Conservation (phyloP, 2,329 filamentous ascomycete species). For the Fusarium kyushuense region DNA sequence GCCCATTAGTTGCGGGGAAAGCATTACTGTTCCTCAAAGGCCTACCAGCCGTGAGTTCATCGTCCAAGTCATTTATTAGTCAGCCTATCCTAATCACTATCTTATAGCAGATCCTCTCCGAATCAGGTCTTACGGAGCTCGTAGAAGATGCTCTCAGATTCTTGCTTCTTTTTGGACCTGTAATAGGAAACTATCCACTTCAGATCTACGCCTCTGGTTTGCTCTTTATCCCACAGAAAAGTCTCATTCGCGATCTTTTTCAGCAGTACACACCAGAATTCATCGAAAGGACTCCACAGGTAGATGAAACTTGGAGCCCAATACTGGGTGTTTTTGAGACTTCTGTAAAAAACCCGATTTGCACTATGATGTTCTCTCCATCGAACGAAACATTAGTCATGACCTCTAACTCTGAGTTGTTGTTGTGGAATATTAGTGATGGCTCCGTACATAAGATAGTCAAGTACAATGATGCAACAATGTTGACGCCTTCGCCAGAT, state of each 20-base stretch:
- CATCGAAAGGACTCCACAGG: rapidly evolving
- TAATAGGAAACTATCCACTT: background rate
- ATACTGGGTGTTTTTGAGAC: background rate
- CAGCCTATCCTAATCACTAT: background rate
- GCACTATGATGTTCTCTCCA: background rate
- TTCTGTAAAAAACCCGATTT: rapidly evolving
- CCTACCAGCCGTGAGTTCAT: background rate
- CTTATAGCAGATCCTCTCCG: too few species aligned
- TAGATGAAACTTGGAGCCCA: background rate
- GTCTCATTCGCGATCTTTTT: background rate
- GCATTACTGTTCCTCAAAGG: rapidly evolving
- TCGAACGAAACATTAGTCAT: background rate
- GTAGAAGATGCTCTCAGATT: background rate
- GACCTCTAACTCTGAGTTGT: background rate
- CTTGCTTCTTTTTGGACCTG: background rate
- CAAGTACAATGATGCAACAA: background rate
- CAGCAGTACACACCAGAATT: rapidly evolving
- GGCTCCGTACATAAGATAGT: background rate
- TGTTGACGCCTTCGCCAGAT: background rate
- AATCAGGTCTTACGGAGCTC: rapidly evolving
- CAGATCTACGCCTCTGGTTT: background rate
- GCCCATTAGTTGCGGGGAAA: background rate
- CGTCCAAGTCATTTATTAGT: rapidly evolving
- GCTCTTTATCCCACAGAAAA: background rate
- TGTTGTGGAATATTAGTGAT: background rate